Evolutionary conservation across 2,329 filamentous ascomycete species (phyloP), one percentile per base, ranked within the genome.

Genomic region (Trichocomaceae sp.): DNA sequence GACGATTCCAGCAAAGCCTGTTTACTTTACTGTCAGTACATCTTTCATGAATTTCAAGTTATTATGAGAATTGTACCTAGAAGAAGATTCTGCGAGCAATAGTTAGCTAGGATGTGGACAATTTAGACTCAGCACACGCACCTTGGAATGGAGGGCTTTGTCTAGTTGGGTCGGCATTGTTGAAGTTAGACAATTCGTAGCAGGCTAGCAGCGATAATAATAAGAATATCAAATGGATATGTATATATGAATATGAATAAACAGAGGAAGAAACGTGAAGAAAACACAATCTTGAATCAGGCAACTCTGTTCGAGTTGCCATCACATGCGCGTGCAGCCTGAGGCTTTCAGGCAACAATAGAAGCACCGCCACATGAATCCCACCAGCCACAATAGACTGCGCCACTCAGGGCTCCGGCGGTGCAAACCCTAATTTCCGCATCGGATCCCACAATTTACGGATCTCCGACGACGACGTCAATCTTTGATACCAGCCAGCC

Each of bases 1-100:
- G 13, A 96, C 81, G 51, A 95, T 79, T 9, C 87, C 88, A 4
- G 87, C 84, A 67, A 96, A 96, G 17, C 85, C 88, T 85, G 74
- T 41, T 37, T 35, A 17, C 19, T 41, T 37, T 35, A 17, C 19
- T 3, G 31, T 55, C 17, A 55, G 33, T n/a, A 33, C 50, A 9
- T 29, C 8, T 10, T 41, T n/a, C 22, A n/a, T 42, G 10, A 3
- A 20, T 6, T 42, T n/a, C 9, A 15, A 35, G 9, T 26, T 33
- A 26, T n/a, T 3, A 15, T 35, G 31, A n/a, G 12, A 2, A 17
- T 4, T 44, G 7, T 79, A 88, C 86, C 85, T 56, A 90, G 73
- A 54, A 90, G 79, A 57, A 86, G 76, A 64, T 86, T 88, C 85
- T 89, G 64, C 42, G 55, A 41, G 22, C 22, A 22, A 41, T 20